phyloP scores from a whole-genome alignment of 1,284 basidiomycete genomes.

The Sporisorium graminicola region DNA sequence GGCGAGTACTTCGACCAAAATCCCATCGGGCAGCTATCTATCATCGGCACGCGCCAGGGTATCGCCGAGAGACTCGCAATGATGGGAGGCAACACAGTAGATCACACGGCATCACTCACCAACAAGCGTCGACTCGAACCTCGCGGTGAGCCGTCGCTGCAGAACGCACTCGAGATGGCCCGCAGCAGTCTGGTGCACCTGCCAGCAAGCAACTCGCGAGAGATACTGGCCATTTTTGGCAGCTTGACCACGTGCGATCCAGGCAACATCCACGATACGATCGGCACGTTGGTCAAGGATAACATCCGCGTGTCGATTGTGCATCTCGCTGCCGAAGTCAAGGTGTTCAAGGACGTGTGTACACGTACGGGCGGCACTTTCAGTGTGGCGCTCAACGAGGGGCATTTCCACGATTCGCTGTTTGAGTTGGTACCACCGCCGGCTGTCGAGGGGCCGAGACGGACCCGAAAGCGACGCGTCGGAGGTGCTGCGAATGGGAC shows the following conservation, averaged over 20 bases:
- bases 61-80: constrained; percentile 65
- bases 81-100: constrained; percentile 93
- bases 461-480: constrained; percentile 2
- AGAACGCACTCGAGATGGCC: constrained; percentile 95
- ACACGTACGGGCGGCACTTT: constrained; percentile 63
- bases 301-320: constrained; percentile 91
- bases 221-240: constrained; percentile 92
- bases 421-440: constrained; percentile 93
- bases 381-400: constrained; percentile 95
- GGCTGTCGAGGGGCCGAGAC: constrained; percentile 47
- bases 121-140: constrained; percentile 91
- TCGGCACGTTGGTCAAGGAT: constrained; percentile 81
- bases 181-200: constrained; percentile 75
- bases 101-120: constrained; percentile 85
- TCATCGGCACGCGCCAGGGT: constrained; percentile 66
- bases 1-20: constrained; percentile 99
- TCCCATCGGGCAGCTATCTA: constrained; percentile 83
- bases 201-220: constrained; percentile 92
- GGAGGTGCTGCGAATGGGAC: neutral
- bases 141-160: constrained; percentile 90
- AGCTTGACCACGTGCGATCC: constrained; percentile 96
- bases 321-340: constrained; percentile 92
- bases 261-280: constrained; percentile 92
- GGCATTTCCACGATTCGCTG: constrained; percentile 92
- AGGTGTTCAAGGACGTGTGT: constrained; percentile 87